Evolutionary conservation across 2,329 filamentous ascomycete species (phyloP).

Genomic region (Herpomyces periplanetae): DNA sequence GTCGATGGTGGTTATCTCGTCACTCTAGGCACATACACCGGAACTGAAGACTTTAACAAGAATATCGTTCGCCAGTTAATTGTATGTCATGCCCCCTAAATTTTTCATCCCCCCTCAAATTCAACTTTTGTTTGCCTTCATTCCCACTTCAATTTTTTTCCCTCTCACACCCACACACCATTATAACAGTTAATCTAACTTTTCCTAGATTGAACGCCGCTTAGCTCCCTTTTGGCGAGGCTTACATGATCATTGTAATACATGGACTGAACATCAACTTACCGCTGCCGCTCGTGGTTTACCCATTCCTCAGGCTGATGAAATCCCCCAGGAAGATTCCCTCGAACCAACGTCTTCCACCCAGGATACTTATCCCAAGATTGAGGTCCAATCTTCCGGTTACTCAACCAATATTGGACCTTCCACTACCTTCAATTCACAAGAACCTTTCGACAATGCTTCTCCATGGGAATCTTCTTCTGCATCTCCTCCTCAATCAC

Average conservation of each 20-base stretch:
- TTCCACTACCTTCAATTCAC: constrained; percentile 37
- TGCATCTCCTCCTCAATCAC: constrained; percentile 19
- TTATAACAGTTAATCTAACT: background rate
- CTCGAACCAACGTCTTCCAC: constrained; percentile 13
- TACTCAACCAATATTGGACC: no score
- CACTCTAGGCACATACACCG: constrained; percentile 70
- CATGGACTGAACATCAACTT: constrained; percentile 83
- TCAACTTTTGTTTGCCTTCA: constrained; percentile 2
- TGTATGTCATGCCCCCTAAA: constrained; percentile 13
- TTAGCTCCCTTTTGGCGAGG: constrained; percentile 87
- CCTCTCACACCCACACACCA: background rate
- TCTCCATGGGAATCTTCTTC: constrained; percentile 20
- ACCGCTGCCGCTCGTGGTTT: constrained; percentile 54
- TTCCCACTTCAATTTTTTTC: background rate
- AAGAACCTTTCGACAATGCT: constrained; percentile 39
- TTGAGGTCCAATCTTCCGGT: no score
- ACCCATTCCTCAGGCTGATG: constrained; percentile 43
- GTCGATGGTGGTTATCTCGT: constrained; percentile 83
- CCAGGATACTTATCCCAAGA: no score
- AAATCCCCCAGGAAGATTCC: constrained; percentile 32
- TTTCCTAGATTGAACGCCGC: constrained; percentile 49
- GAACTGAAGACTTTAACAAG: constrained; percentile 74
- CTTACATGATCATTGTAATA: constrained; percentile 47
- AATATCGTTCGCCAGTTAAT: constrained; percentile 50
- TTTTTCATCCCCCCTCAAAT: background rate